phyloP scores from a whole-genome alignment of 78 protist species.

The Speleostelium caveatum region DNA sequence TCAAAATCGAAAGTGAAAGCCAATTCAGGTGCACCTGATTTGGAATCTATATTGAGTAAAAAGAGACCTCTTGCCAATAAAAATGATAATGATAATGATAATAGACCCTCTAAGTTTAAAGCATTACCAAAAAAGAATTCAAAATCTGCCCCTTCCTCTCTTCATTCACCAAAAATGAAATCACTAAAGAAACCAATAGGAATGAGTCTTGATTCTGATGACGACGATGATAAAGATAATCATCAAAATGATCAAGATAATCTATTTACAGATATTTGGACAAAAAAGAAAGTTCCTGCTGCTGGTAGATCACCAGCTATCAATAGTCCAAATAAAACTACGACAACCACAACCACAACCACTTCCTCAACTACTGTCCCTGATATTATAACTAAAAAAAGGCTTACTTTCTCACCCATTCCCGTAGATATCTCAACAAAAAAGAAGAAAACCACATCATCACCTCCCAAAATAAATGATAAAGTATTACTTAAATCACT shows the following conservation, averaged over 20 bases:
- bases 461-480: neutral
- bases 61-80: neutral
- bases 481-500: too few relatives aligned
- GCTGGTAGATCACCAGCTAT: neutral
- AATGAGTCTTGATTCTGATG: neutral
- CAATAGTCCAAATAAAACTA: neutral
- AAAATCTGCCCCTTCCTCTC: neutral
- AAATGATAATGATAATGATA: neutral
- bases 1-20: too few relatives aligned
- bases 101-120: neutral
- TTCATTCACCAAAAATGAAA: conserved; percentile 4
- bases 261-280: neutral
- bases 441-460: neutral
- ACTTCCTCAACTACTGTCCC: too few relatives aligned
- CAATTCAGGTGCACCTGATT: neutral
- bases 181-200: neutral
- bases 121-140: neutral
- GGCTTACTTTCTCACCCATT: neutral
- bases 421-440: neutral
- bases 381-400: too few relatives aligned
- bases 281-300: neutral
- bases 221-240: neutral
- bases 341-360: neutral
- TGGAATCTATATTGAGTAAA: neutral
- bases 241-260: neutral